Evolutionary conservation across 2,329 filamentous ascomycete genomes (phyloP).

Genomic region (Mollisia scopiformis): DNA sequence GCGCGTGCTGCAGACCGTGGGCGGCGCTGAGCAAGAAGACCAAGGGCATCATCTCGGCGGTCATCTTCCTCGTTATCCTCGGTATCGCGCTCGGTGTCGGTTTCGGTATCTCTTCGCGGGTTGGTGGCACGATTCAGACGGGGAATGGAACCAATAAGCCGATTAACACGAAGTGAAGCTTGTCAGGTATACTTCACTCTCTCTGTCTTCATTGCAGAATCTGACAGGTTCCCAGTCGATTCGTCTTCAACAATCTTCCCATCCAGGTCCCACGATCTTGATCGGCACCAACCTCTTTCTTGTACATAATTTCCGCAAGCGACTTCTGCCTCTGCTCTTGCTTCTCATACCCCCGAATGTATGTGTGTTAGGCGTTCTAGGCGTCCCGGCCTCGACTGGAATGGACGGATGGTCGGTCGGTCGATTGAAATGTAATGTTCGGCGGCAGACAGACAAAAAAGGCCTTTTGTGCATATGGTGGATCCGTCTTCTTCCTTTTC

Average conservation of each 20-base stretch:
- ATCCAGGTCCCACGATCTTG: not conserved
- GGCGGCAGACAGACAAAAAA: too few species aligned
- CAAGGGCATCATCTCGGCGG: conserved; percentile 15
- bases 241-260: not conserved
- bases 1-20: conserved; percentile 20
- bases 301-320: conserved; percentile 15
- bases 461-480: conserved; percentile 11
- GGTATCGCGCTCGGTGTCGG: conserved; percentile 22
- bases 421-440: too few species aligned
- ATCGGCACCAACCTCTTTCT: conserved; percentile 2
- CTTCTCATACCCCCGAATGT: conserved; percentile 15
- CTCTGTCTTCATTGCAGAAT: not conserved
- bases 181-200: conserved; percentile 1
- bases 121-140: conserved; percentile 13
- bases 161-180: conserved; percentile 9
- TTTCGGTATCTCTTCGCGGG: conserved; percentile 17
- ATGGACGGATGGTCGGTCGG: not conserved
- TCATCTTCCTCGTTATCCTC: conserved; percentile 19
- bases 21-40: conserved; percentile 19
- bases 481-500: too few species aligned
- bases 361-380: conserved; percentile 13
- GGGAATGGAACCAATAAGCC: conserved; percentile 16
- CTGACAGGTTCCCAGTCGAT: not conserved
- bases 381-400: not conserved
- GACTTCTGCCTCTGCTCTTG: not conserved